Base-by-base conservation (phyloP, 2,329 filamentous ascomycete species). In the Neonectria faginata region DNA sequence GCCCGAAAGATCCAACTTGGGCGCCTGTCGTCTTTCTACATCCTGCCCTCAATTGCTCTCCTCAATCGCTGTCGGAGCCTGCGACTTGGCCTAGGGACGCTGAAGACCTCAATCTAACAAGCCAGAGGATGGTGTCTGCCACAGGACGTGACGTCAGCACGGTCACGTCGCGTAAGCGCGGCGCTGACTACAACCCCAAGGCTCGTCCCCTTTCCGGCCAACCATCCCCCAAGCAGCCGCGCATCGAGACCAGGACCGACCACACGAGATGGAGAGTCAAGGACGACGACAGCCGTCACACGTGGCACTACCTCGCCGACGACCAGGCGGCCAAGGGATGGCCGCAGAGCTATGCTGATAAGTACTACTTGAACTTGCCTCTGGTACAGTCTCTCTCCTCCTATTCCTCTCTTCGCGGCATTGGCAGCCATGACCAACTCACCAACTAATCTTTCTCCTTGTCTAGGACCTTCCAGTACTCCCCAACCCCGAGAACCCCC, bases 281-380 rank as follows among this genome's bases (percentile, higher is more conserved):
- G 66, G 91, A 97, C 74, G 92, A 97, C 64, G 86, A 88, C 56
- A 95, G 96, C 53, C 86, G 92, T 60, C 94, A 97, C 73, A 97
- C 93, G 55, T 99, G 96, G 96, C 92, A 96, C 74, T 99, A 98
- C 76, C 83, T 99, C 3, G 87, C 88, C 10, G 91, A 96, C 58
- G 86, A 89, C 25, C 85, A 92, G 64, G 89, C 92, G 60, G 80
- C 85, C 8, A 83, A 91, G 71, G 81, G 87, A 62, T 97, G 95
- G 94, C 94, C 95, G 5, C 94, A 97, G 80, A 91, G 88, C 25
- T 85, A 84, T 60, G 93, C 94, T n/a, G 97, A 99, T 77, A 97
- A 93, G 79, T 97, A 94, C 78, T 92, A 90, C 74, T 78, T 99
- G 18, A 93, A 93, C 18, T 80, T 97, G 51, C 89, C 93, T 59